phyloP scores from a whole-genome alignment of 2,329 filamentous ascomycete genomes.

The Westerdykella ornata region DNA sequence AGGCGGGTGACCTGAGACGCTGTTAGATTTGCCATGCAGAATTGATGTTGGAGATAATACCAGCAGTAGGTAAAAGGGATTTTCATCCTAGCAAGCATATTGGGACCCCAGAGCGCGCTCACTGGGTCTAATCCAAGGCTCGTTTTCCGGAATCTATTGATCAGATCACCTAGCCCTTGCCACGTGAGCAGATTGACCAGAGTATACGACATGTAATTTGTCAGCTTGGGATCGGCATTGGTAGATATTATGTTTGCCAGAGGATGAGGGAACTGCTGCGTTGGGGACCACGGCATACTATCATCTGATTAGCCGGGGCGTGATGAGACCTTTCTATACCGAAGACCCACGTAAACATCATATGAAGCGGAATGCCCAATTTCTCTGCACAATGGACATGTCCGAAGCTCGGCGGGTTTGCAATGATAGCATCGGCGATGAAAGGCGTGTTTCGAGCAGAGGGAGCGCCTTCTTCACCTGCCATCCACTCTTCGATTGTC shows the following conservation, averaged over 20 bases:
- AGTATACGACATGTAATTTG: conserved; percentile 77
- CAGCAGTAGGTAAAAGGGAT: conserved; percentile 44
- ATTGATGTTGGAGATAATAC: conserved; percentile 40
- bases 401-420: conserved; percentile 70
- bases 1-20: conserved; percentile 30
- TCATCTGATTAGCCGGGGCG: conserved; percentile 4
- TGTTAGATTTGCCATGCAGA: conserved; percentile 19
- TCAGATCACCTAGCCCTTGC: conserved; percentile 85
- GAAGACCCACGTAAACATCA: conserved; percentile 75
- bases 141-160: conserved; percentile 76
- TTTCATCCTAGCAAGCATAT: conserved; percentile 32
- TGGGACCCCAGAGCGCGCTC: conserved; percentile 60
- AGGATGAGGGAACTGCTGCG: conserved; percentile 77
- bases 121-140: conserved; percentile 69
- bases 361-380: conserved; percentile 65
- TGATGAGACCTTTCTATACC: not conserved
- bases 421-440: conserved; percentile 74
- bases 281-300: conserved; percentile 84
- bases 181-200: conserved; percentile 88
- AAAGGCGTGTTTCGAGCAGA: conserved; percentile 53
- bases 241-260: conserved; percentile 73
- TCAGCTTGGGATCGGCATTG: conserved; percentile 67
- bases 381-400: conserved; percentile 71
- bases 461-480: conserved; percentile 33
- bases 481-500: conserved; percentile 48